Conservation (phyloP, 805 yeast species). For the Yamadazyma kitorensis region DNA sequence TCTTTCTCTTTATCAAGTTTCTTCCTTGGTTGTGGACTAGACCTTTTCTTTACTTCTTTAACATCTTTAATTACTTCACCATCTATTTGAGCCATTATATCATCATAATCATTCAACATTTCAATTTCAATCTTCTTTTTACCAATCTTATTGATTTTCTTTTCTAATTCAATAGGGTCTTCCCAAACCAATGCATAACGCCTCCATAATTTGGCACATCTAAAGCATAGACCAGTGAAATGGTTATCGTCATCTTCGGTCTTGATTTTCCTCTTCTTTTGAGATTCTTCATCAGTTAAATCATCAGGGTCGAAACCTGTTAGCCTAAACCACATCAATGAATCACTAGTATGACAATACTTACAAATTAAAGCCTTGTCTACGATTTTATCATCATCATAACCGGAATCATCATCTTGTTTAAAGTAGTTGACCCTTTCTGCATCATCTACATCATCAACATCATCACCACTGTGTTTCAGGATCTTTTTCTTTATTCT, state of each 20-base stretch:
- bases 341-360: slow-evolving; percentile 59
- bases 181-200: slow-evolving; percentile 88
- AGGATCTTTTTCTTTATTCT: slow-evolving; percentile 59
- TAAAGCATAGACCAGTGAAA: slow-evolving; percentile 65
- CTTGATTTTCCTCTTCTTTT: slow-evolving; percentile 11
- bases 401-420: slow-evolving; percentile 68
- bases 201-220: slow-evolving; percentile 93
- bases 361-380: slow-evolving; percentile 58
- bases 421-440: slow-evolving; percentile 11
- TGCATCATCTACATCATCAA: slow-evolving; percentile 17
- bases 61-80: slow-evolving; percentile 12
- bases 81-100: slow-evolving; percentile 50
- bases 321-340: slow-evolving; percentile 66
- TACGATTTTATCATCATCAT: slow-evolving; percentile 51
- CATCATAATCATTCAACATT: slow-evolving; percentile 57
- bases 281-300: neutral
- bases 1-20: neutral
- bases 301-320: slow-evolving; percentile 56
- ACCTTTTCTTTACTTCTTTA: slow-evolving; percentile 5
- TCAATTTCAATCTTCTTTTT: slow-evolving; percentile 66
- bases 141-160: slow-evolving; percentile 42
- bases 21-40: slow-evolving; percentile 6
- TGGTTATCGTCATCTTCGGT: slow-evolving; percentile 21
- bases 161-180: slow-evolving; percentile 64
- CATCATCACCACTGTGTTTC: slow-evolving; percentile 8